These are phyloP conservation scores for Periconia digitata DNA, from an alignment of 2,329 filamentous ascomycete genomes.

Conservation along the genomic window DNA sequence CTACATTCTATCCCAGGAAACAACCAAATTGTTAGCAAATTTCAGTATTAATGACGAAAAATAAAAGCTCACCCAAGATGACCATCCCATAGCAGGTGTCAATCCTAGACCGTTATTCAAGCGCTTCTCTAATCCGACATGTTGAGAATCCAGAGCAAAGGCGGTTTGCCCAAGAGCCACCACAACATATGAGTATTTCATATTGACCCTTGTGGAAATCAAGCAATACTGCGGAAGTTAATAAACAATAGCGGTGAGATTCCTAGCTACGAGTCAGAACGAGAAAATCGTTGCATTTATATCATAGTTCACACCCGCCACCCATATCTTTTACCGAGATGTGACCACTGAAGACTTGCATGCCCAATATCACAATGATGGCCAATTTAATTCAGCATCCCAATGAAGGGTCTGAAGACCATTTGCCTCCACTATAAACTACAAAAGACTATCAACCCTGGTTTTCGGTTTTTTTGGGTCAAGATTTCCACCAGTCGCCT, in stretches of 20 bases:
- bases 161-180: neutral
- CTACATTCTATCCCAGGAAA: neutral
- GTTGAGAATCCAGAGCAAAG: neutral
- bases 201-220: neutral
- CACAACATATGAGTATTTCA: neutral
- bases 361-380: neutral
- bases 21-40: neutral
- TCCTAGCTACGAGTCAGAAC: neutral
- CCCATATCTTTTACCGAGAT: no score
- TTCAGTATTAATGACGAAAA: neutral
- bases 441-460: neutral
- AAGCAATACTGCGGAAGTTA: neutral
- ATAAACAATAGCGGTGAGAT: neutral
- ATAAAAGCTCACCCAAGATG: constrained; percentile 8
- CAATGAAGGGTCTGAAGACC: neutral
- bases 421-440: neutral
- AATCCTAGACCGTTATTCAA: constrained; percentile 13
- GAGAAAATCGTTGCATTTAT: neutral
- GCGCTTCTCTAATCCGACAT: constrained; percentile 1
- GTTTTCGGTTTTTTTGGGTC: no score
- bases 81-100: constrained; percentile 16
- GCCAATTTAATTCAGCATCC: neutral
- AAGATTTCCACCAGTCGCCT: neutral
- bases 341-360: no score
- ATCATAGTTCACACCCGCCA: no score